phyloP scores from a whole-genome alignment of 345 rosid species.

The Syzygium oleosum region DNA sequence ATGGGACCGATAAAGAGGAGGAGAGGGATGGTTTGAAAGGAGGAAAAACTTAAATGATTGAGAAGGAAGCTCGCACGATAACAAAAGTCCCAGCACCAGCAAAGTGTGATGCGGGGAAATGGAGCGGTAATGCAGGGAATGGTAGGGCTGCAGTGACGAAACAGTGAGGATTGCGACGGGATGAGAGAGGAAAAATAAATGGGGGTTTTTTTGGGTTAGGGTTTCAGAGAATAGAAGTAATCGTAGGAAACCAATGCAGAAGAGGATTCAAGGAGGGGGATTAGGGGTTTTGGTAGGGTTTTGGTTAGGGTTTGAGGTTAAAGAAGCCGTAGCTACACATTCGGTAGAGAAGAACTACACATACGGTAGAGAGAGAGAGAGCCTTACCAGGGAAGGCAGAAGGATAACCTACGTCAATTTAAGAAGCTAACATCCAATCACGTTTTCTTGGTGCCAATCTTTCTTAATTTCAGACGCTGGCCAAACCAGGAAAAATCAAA shows the following conservation, averaged over 20 bases:
- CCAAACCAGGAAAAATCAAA: neutral
- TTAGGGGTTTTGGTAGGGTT: neutral
- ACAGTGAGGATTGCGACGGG: neutral
- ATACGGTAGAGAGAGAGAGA: too few species aligned
- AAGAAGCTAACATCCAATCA: too few species aligned
- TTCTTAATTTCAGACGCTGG: neutral
- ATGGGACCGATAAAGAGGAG: too few species aligned
- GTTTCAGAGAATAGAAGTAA: neutral
- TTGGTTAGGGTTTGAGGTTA: neutral
- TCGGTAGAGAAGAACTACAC: neutral
- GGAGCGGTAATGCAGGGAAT: neutral
- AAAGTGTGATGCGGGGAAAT: too few species aligned
- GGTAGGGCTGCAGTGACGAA: neutral
- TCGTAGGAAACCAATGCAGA: too few species aligned
- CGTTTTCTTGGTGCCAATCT: neutral
- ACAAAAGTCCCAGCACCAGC: too few species aligned
- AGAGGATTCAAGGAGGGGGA: neutral
- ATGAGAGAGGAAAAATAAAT: too few species aligned
- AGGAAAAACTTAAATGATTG: too few species aligned
- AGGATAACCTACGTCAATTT: too few species aligned
- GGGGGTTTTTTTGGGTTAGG: neutral
- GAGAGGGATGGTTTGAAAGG: too few species aligned
- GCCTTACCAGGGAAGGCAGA: too few species aligned
- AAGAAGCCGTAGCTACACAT: neutral
- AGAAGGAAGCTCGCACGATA: too few species aligned